phyloP scores from a whole-genome alignment of 2,329 filamentous ascomycete genomes.

The Aspergillus spinulosporus region DNA sequence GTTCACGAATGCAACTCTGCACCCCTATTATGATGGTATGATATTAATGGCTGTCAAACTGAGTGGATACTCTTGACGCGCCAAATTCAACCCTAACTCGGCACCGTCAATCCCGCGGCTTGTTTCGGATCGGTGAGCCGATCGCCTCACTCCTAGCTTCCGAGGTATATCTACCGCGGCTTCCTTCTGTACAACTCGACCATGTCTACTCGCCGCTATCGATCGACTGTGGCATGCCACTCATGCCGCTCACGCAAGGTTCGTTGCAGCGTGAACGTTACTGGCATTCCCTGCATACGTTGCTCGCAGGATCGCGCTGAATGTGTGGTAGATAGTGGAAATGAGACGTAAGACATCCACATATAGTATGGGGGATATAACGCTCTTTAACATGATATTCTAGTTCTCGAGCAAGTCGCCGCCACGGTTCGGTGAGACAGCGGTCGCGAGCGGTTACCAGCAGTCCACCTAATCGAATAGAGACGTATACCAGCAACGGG shows the following conservation, averaged over 20 bases:
- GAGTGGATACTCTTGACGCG: too few relatives aligned
- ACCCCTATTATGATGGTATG: too few relatives aligned
- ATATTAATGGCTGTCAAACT: too few relatives aligned
- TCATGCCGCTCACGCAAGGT: slow-evolving; percentile 28
- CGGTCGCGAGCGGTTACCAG: slow-evolving; percentile 15
- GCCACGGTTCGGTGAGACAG: slow-evolving; percentile 4
- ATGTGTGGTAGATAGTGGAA: slow-evolving; percentile 26
- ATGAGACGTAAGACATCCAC: neutral
- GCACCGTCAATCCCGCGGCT: neutral
- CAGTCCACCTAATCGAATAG: neutral
- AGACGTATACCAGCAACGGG: neutral
- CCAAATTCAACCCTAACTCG: neutral
- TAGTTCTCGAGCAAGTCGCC: slow-evolving; percentile 1
- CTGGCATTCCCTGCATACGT: slow-evolving; percentile 31
- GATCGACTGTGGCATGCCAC: slow-evolving; percentile 21
- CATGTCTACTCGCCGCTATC: slow-evolving; percentile 19
- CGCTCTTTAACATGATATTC: neutral
- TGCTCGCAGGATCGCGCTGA: slow-evolving; percentile 31
- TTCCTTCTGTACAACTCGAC: neutral
- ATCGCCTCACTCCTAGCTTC: neutral
- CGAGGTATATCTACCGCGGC: slow-evolving; percentile 1
- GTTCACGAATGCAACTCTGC: too few relatives aligned
- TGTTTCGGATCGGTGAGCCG: neutral
- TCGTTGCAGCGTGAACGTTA: slow-evolving; percentile 28
- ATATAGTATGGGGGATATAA: neutral